A percentile compares a stretch with the other conserved stretches of the same genome.
phyloP scores from a whole-genome alignment of 2,329 filamentous ascomycete species.

The Pezicula carpinea region DNA sequence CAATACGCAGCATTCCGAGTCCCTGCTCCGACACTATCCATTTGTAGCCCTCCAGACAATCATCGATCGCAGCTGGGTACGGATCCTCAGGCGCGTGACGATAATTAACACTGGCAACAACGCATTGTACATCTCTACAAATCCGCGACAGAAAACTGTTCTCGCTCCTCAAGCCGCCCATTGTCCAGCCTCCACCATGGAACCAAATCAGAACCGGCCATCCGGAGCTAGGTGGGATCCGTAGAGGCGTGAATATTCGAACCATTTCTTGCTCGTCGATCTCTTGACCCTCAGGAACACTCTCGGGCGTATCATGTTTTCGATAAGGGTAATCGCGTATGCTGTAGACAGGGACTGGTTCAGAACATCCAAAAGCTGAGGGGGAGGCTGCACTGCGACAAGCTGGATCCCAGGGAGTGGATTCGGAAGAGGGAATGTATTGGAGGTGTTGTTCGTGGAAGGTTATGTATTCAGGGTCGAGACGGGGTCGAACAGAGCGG shows the following conservation, averaged over 20 bases:
- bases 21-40: constrained; percentile 31
- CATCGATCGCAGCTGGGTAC: constrained; percentile 50
- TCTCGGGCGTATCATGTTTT: no score
- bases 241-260: constrained; percentile 44
- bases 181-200: constrained; percentile 53
- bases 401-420: constrained; percentile 29
- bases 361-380: constrained; percentile 40
- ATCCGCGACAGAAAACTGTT: constrained; percentile 49
- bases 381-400: constrained; percentile 24
- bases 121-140: constrained; percentile 41
- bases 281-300: neutral
- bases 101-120: constrained; percentile 49
- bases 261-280: constrained; percentile 39
- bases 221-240: constrained; percentile 35
- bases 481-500: constrained; percentile 1
- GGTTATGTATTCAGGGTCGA: constrained; percentile 13
- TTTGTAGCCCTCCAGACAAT: constrained; percentile 47
- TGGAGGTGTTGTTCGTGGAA: constrained; percentile 38
- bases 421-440: constrained; percentile 36
- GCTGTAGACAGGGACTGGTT: constrained; percentile 43
- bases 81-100: constrained; percentile 50
- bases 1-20: constrained; percentile 26
- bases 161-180: constrained; percentile 51
- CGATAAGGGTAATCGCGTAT: constrained; percentile 2
- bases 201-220: constrained; percentile 53